Conservation (phyloP, 441 rosid species). For the Aquilaria agallochum region DNA sequence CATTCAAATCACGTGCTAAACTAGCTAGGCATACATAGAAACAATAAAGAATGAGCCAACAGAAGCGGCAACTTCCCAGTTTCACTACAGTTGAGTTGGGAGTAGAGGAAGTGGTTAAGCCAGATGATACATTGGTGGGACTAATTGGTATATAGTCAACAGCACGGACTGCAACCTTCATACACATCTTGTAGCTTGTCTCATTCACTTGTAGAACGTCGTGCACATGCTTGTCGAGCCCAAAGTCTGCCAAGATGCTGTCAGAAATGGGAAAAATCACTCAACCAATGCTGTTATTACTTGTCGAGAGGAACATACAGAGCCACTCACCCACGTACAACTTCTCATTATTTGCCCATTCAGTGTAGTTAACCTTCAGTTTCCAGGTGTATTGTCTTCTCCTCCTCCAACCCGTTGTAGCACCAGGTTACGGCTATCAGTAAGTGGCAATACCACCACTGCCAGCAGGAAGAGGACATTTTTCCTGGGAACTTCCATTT, state of each 20-base stretch:
- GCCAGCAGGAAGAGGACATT: too few relatives aligned
- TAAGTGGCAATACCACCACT: too few relatives aligned
- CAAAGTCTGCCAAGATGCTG: constrained; percentile 19
- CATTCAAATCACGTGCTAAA: too few relatives aligned
- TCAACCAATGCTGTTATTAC: too few relatives aligned
- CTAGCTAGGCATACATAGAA: too few relatives aligned
- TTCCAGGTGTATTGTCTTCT: constrained; percentile 22
- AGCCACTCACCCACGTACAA: constrained; percentile 40
- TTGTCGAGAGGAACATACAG: constrained; percentile 16
- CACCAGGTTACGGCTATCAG: too few relatives aligned
- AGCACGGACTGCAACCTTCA: constrained; percentile 31
- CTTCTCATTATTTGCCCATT: constrained; percentile 24
- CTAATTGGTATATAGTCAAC: constrained; percentile 7
- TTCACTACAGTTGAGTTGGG: too few relatives aligned
- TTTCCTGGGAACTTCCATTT: too few relatives aligned
- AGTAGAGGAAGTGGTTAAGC: too few relatives aligned
- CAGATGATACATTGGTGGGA: not conserved
- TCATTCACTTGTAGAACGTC: constrained; percentile 43
- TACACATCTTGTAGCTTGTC: constrained; percentile 37
- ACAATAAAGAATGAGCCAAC: too few relatives aligned
- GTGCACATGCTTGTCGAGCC: constrained; percentile 32
- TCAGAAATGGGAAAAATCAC: too few relatives aligned
- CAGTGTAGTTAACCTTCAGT: constrained; percentile 28
- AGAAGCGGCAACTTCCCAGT: too few relatives aligned
- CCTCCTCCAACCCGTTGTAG: constrained; percentile 35